These are phyloP conservation scores for Candida neerlandica DNA, from an alignment of 1,139 yeast genomes.

Conservation along the genomic window DNA sequence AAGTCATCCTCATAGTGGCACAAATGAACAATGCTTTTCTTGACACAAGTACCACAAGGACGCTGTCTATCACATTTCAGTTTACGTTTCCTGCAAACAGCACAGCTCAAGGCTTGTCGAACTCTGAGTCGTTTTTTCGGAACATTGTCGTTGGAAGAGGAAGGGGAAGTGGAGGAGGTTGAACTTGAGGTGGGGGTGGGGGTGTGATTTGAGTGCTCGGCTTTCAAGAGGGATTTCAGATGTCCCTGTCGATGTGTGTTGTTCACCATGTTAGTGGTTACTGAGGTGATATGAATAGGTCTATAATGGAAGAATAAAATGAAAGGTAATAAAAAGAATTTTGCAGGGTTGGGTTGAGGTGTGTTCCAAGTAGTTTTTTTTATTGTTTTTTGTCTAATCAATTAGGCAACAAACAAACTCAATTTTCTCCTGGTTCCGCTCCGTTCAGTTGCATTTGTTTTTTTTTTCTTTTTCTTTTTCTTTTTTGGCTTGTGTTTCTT, in stretches of 20 bases:
- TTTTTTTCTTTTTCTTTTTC: no score
- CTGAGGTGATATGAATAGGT: background rate
- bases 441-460: no score
- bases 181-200: background rate
- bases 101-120: slow-evolving; percentile 48
- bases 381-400: no score
- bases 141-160: background rate
- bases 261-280: background rate
- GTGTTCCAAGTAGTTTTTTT: no score
- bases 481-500: no score
- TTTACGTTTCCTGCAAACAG: slow-evolving; percentile 50
- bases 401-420: no score
- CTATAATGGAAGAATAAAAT: no score
- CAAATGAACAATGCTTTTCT: slow-evolving; percentile 72
- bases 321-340: no score
- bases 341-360: no score
- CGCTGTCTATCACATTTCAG: slow-evolving; percentile 60
- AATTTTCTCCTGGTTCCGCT: no score
- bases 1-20: slow-evolving; percentile 55
- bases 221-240: background rate
- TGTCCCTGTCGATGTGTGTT: background rate
- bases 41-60: slow-evolving; percentile 75
- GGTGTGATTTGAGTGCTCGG: background rate
- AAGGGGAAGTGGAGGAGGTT: background rate
- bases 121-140: slow-evolving; percentile 33